A percentile compares a stretch with the other conserved stretches of the same genome.
Conservation (phyloP, 2,329 filamentous ascomycete species). For the Blastomyces percursus region DNA sequence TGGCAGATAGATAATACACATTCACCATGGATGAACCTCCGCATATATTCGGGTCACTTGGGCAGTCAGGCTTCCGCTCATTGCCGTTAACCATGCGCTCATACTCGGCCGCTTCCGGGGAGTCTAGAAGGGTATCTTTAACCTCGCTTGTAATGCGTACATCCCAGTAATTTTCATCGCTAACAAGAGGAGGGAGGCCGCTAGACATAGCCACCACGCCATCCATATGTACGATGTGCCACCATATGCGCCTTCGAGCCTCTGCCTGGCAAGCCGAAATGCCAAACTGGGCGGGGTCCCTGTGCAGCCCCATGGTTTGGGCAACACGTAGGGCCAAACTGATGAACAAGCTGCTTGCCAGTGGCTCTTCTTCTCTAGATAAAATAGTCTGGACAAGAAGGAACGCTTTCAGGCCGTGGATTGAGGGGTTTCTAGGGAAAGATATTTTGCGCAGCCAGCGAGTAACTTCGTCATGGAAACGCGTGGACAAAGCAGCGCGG, state of each 20-base stretch:
- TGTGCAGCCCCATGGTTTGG: conserved; percentile 40
- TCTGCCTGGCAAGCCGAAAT: conserved; percentile 37
- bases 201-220: conserved; percentile 41
- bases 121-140: conserved; percentile 35
- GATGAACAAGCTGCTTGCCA: conserved; percentile 40
- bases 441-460: conserved; percentile 33
- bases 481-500: conserved; percentile 28
- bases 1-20: conserved; percentile 34
- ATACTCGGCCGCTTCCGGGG: conserved; percentile 28
- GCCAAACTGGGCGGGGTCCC: conserved; percentile 39
- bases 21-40: conserved; percentile 33
- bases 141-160: conserved; percentile 38
- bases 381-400: conserved; percentile 39
- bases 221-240: conserved; percentile 41
- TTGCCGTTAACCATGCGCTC: conserved; percentile 25
- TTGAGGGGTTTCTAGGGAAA: conserved; percentile 36
- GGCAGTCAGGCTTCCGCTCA: conserved; percentile 28
- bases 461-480: conserved; percentile 35
- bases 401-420: conserved; percentile 38
- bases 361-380: conserved; percentile 39
- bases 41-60: conserved; percentile 33
- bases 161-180: conserved; percentile 40
- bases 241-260: conserved; percentile 37
- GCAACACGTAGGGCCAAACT: conserved; percentile 38
- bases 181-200: conserved; percentile 37